Evolutionary conservation across 2,329 filamentous ascomycete genomes (phyloP).

Genomic region (Xylariaceae sp.): DNA sequence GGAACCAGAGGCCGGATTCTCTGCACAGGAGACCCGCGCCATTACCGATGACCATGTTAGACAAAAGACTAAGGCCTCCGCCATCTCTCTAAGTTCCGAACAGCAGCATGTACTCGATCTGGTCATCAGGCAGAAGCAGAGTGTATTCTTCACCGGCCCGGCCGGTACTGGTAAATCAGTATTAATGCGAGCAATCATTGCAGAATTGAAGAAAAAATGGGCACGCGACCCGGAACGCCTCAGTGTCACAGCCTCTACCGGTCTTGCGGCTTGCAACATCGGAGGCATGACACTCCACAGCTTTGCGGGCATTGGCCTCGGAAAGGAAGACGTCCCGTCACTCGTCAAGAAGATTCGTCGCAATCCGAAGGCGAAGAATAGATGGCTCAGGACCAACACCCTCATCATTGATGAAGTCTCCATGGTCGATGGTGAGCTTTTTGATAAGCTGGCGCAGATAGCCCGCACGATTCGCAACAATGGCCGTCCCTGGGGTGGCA

Average conservation of each 20-base stretch:
- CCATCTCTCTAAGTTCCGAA: conserved; percentile 79
- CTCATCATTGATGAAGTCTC: conserved; percentile 94
- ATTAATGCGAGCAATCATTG: conserved; percentile 85
- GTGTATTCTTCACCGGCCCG: conserved; percentile 97
- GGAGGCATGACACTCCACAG: conserved; percentile 95
- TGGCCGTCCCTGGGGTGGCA: conserved; percentile 89
- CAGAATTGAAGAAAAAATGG: conserved; percentile 76
- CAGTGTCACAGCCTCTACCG: conserved; percentile 93
- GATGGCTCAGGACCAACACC: conserved; percentile 87
- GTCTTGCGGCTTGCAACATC: conserved; percentile 94
- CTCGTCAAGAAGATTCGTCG: conserved; percentile 89
- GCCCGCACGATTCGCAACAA: conserved; percentile 87
- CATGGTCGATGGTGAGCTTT: conserved; percentile 97
- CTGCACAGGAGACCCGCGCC: conserved; percentile 51
- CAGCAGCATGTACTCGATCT: conserved; percentile 82
- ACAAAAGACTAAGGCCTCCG: conserved; percentile 45
- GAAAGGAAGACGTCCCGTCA: conserved; percentile 80
- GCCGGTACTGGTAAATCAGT: conserved; percentile 98
- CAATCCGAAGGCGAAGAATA: conserved; percentile 83
- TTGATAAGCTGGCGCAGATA: conserved; percentile 92
- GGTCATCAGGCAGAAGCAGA: conserved; percentile 78
- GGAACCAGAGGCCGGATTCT: conserved; percentile 43
- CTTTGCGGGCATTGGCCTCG: conserved; percentile 92
- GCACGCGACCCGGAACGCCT: conserved; percentile 77
- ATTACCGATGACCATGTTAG: conserved; percentile 39